Evolutionary conservation across 108 stramenopile genomes (phyloP).

Genomic region (Conticribra guillardii): DNA sequence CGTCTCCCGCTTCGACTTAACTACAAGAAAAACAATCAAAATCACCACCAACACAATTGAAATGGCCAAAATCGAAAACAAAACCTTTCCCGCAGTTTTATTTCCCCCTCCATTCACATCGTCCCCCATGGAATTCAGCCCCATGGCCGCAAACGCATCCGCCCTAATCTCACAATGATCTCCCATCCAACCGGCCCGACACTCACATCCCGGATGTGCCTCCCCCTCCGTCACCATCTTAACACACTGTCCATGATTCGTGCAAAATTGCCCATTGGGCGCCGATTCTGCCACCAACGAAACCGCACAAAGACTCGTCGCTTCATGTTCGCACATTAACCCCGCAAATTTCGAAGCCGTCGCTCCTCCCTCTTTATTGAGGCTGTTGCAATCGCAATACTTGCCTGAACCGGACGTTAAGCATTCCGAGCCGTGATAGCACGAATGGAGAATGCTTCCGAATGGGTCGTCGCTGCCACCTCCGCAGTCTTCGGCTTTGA

Average conservation of each 20-base stretch:
- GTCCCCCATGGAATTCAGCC: neutral
- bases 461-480: neutral
- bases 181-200: constrained; percentile 22
- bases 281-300: constrained; percentile 22
- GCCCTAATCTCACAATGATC: constrained; percentile 28
- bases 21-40: constrained; percentile 1
- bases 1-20: constrained; percentile 3
- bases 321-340: constrained; percentile 21
- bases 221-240: constrained; percentile 17
- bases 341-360: constrained; percentile 27
- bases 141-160: neutral
- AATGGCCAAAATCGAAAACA: constrained; percentile 1
- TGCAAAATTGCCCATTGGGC: constrained; percentile 37
- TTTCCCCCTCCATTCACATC: neutral
- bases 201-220: constrained; percentile 35
- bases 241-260: constrained; percentile 34
- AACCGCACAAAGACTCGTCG: constrained; percentile 29
- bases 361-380: constrained; percentile 7
- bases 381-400: constrained; percentile 18
- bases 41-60: neutral
- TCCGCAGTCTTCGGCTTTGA: constrained; percentile 27
- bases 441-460: constrained; percentile 7
- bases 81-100: constrained; percentile 7
- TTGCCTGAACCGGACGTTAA: neutral
- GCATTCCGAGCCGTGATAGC: constrained; percentile 40